Conservation (phyloP, 2,329 filamentous ascomycete species). For the Hypoxylon sp. region DNA sequence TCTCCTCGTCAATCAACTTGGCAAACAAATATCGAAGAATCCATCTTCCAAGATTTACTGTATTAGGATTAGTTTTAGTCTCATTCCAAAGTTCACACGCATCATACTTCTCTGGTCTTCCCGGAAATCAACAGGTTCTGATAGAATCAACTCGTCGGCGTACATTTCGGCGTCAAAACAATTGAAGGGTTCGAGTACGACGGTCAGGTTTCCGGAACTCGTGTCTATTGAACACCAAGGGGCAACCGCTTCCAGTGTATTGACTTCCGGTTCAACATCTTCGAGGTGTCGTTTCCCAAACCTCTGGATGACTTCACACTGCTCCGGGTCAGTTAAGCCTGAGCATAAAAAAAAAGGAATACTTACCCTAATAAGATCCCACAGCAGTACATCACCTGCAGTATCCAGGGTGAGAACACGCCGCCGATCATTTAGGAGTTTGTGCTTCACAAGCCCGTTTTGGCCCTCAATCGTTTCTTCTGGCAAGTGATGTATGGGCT, state of each 20-base stretch:
- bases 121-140: slow-evolving; percentile 82
- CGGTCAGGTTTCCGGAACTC: slow-evolving; percentile 89
- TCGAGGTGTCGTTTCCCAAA: slow-evolving; percentile 96
- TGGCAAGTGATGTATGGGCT: slow-evolving; percentile 76
- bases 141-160: slow-evolving; percentile 84
- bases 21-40: slow-evolving; percentile 92
- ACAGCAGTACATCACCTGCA: slow-evolving; percentile 92
- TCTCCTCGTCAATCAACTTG: slow-evolving; percentile 89
- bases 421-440: slow-evolving; percentile 89
- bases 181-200: slow-evolving; percentile 92
- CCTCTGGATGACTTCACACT: slow-evolving; percentile 90
- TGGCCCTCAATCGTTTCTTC: slow-evolving; percentile 93
- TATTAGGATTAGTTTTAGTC: slow-evolving; percentile 32
- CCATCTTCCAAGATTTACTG: slow-evolving; percentile 97
- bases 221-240: slow-evolving; percentile 98
- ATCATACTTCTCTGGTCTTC: slow-evolving; percentile 91
- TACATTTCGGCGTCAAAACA: slow-evolving; percentile 99
- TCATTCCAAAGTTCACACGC: not conserved
- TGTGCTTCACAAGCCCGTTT: slow-evolving; percentile 93
- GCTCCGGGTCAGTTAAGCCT: slow-evolving; percentile 38
- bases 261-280: slow-evolving; percentile 88
- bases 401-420: slow-evolving; percentile 93
- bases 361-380: slow-evolving; percentile 88
- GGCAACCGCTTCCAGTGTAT: slow-evolving; percentile 88
- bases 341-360: not conserved